phyloP scores from a whole-genome alignment of 331 rosid species.

The Telfairia occidentalis region DNA sequence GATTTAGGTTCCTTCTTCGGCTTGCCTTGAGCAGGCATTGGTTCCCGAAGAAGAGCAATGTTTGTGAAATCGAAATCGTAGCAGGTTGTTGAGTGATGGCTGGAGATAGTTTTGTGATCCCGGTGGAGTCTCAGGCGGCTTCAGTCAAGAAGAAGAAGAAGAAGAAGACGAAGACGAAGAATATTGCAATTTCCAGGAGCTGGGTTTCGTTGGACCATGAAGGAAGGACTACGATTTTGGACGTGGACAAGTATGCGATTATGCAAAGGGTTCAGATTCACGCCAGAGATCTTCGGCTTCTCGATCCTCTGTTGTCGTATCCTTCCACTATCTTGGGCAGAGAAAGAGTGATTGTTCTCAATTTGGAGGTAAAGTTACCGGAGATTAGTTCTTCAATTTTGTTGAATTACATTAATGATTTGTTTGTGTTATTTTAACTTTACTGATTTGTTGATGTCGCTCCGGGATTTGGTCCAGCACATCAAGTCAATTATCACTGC shows the following conservation, averaged over 20 bases:
- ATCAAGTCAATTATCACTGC: conserved; percentile 90
- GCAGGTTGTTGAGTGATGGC: neutral
- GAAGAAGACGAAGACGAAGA: neutral
- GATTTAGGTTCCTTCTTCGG: neutral
- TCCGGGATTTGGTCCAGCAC: conserved; percentile 47
- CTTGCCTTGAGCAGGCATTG: neutral
- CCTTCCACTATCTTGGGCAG: conserved; percentile 87
- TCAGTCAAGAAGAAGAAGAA: conserved; percentile 4
- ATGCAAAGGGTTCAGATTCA: conserved; percentile 68
- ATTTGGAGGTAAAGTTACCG: conserved; percentile 47
- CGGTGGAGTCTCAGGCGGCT: neutral
- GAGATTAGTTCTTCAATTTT: neutral
- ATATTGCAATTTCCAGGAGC: conserved; percentile 41
- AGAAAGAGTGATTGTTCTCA: conserved; percentile 85
- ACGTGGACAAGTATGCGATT: conserved; percentile 74
- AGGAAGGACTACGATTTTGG: conserved; percentile 43
- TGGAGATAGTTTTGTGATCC: neutral
- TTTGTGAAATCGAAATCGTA: neutral
- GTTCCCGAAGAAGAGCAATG: neutral
- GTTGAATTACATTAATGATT: neutral
- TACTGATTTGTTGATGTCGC: neutral
- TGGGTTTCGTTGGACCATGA: conserved; percentile 62
- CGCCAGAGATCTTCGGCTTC: conserved; percentile 84
- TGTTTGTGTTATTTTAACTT: neutral
- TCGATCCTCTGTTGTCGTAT: conserved; percentile 70